Evolutionary conservation across 495 filamentous ascomycete species (phyloP), one percentile per base, ranked within the genome.

Genomic region (Podospora didyma): DNA sequence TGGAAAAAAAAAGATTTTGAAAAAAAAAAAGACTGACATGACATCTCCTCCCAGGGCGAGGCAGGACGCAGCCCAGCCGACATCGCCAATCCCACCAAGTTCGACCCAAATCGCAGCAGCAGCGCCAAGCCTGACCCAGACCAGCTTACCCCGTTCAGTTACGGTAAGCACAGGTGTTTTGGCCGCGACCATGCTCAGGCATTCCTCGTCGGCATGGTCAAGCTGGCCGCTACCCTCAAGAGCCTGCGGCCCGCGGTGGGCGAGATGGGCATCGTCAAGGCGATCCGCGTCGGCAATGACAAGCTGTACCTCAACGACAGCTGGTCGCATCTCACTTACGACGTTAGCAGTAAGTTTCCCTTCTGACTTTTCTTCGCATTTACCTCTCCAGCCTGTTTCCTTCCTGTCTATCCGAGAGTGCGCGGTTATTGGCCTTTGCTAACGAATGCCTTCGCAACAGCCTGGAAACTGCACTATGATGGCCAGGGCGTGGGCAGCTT

Each of bases 301-400:
- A 66, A 66, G 55, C 57, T 59, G 26, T 73, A 66, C 51, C 64
- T 73, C 44, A 72, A 73, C 35, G 69, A 73, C 42, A 73, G 65
- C 51, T 73, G 70, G 70, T 70, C 67, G 16, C 69, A 66, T 31
- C 59, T 73, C 20, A 59, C 58, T 26, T 72, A 68, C 48, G 70
- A 73, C 39, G 64, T 67, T 5, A 58, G 50, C 46, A 58, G 59
- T 62, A 51, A 66, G 64, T 56, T 44, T 44, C 21, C 14, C 20
- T 16, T 31, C n/a, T n/a, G n/a, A n/a, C n/a, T n/a, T n/a, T n/a
- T n/a, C n/a, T n/a, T n/a, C n/a, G n/a, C n/a, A n/a, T n/a, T n/a
- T n/a, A n/a, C n/a, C n/a, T n/a, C n/a, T n/a, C n/a, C n/a, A n/a
- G n/a, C n/a, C n/a, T n/a, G n/a, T 17, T n/a, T 19, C 47, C 42